These are phyloP conservation scores for Magnaporthiopsis poae DNA, from an alignment of 2,329 filamentous ascomycete genomes.

Conservation along the genomic window DNA sequence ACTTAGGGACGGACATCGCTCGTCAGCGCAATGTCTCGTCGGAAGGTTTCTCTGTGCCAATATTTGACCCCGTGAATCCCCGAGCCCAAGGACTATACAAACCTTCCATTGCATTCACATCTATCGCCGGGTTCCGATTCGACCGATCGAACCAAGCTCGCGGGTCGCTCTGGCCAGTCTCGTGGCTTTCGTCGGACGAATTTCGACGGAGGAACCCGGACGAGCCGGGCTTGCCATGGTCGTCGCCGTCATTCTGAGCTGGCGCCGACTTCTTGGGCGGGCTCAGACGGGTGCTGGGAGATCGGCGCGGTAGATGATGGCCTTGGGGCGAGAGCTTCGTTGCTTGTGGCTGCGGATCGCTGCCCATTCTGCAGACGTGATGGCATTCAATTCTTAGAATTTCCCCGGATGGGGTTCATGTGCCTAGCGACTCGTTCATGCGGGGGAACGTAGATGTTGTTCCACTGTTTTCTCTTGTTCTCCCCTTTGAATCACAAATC, in stretches of 20 bases:
- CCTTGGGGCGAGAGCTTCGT: constrained; percentile 17
- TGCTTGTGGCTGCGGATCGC: neutral
- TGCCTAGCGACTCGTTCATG: neutral
- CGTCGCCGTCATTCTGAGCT: neutral
- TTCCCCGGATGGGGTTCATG: constrained; percentile 1
- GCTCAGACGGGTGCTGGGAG: neutral
- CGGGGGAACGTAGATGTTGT: no score
- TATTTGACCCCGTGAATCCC: constrained; percentile 10
- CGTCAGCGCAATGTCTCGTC: neutral
- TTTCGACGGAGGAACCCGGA: constrained; percentile 23
- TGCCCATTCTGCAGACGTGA: neutral
- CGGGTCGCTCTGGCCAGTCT: constrained; percentile 39
- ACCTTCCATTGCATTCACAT: constrained; percentile 40
- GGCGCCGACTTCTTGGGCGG: neutral
- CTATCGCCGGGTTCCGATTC: constrained; percentile 39
- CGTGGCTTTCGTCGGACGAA: constrained; percentile 40
- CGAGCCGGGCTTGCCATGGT: constrained; percentile 11
- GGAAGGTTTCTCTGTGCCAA: neutral
- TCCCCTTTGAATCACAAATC: neutral
- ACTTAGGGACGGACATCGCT: constrained; percentile 20
- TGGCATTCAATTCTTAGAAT: neutral
- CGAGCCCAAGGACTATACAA: no score
- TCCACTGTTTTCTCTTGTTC: neutral
- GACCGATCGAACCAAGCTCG: constrained; percentile 46
- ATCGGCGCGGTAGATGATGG: constrained; percentile 31